phyloP scores from a whole-genome alignment of 2,329 filamentous ascomycete genomes.

The Fusarium sp. region DNA sequence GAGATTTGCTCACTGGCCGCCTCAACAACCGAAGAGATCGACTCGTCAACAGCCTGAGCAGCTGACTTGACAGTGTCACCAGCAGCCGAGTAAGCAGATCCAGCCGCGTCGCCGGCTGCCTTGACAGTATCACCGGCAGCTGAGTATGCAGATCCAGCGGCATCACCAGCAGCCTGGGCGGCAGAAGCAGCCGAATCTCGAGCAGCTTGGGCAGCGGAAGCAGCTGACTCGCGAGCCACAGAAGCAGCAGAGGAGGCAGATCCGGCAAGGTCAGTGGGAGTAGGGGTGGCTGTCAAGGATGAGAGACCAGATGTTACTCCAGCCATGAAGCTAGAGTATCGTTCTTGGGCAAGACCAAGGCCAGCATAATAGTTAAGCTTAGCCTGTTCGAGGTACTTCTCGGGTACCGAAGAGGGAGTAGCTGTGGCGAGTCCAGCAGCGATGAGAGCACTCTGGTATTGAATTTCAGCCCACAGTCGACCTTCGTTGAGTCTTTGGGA shows the following conservation, averaged over 20 bases:
- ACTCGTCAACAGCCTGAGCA: constrained; percentile 55
- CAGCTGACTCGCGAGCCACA: constrained; percentile 61
- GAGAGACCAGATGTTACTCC: constrained; percentile 79
- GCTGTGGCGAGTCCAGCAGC: constrained; percentile 72
- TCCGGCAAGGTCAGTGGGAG: constrained; percentile 65
- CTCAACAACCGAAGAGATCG: constrained; percentile 59
- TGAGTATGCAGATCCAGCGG: constrained; percentile 60
- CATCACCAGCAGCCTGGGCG: constrained; percentile 62
- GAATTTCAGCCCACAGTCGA: constrained; percentile 76
- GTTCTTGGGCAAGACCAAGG: constrained; percentile 80
- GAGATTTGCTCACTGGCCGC: constrained; percentile 57
- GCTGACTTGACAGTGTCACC: constrained; percentile 58
- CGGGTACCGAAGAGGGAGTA: constrained; percentile 61
- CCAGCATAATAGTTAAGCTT: constrained; percentile 80
- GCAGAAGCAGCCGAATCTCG: constrained; percentile 60
- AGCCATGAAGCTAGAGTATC: constrained; percentile 80
- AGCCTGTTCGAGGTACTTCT: constrained; percentile 71
- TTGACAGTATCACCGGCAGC: constrained; percentile 61
- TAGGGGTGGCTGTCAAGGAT: constrained; percentile 69
- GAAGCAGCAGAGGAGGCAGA: constrained; percentile 65
- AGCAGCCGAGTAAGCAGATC: constrained; percentile 60
- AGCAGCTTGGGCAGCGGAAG: constrained; percentile 60
- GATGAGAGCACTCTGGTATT: constrained; percentile 76
- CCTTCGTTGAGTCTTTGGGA: constrained; percentile 77
- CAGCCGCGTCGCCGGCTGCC: constrained; percentile 61